Evolutionary conservation across 2,329 filamentous ascomycete species (phyloP).

Genomic region (Onygenales sp.): DNA sequence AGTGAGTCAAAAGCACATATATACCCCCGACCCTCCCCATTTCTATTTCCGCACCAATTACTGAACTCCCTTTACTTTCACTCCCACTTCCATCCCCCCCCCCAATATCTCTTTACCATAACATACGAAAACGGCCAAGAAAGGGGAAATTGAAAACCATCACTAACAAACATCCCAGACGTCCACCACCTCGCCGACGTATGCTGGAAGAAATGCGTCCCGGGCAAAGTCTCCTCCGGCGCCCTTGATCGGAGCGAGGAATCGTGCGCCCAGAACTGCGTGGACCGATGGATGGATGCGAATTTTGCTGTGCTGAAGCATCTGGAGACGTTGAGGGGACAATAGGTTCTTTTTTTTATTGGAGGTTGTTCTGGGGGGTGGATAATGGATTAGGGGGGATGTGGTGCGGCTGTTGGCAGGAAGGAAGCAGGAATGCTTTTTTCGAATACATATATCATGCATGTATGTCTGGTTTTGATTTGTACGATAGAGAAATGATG

Average conservation of each 20-base stretch:
- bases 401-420: background rate
- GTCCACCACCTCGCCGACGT: constrained; percentile 61
- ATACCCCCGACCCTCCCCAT: background rate
- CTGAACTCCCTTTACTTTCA: too few species aligned
- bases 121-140: background rate
- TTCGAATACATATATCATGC: too few species aligned
- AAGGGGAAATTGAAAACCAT: background rate
- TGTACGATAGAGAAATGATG: background rate
- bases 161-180: constrained; percentile 31
- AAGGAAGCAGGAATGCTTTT: background rate
- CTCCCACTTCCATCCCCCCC: constrained; percentile 13
- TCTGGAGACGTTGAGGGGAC: constrained; percentile 54
- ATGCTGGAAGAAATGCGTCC: constrained; percentile 94
- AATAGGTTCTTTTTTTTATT: background rate
- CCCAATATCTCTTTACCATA: constrained; percentile 20
- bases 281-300: constrained; percentile 86
- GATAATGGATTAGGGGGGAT: background rate
- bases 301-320: constrained; percentile 79
- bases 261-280: constrained; percentile 80
- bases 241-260: constrained; percentile 71
- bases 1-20: constrained; percentile 25
- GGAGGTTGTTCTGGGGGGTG: background rate
- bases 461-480: background rate
- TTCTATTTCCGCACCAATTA: constrained; percentile 1
- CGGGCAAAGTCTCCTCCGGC: constrained; percentile 58